phyloP scores from a whole-genome alignment of 768 basidiomycete genomes.

The Clavulina sp. region DNA sequence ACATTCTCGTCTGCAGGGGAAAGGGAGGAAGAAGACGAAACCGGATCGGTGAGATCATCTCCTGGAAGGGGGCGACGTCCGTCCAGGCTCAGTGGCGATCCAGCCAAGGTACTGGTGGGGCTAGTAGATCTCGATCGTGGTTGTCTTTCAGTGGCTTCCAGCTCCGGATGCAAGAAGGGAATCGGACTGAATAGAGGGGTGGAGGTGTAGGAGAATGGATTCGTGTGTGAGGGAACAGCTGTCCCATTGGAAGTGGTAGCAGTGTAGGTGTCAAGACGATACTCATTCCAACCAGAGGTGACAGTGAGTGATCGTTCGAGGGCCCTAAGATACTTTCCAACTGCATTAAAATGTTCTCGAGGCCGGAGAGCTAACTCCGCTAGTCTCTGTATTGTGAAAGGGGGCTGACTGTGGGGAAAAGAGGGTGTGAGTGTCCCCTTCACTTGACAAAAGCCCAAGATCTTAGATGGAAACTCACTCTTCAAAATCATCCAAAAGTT shows the following conservation, averaged over 20 bases:
- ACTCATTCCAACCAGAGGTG: slow-evolving; percentile 60
- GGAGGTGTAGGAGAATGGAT: slow-evolving; percentile 32
- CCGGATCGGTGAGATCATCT: too few relatives aligned
- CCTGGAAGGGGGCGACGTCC: neutral
- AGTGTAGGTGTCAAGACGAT: slow-evolving; percentile 25
- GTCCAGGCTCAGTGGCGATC: slow-evolving; percentile 45
- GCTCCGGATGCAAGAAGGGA: slow-evolving; percentile 73
- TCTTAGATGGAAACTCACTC: slow-evolving; percentile 35
- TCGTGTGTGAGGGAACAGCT: too few relatives aligned
- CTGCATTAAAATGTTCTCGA: slow-evolving; percentile 47
- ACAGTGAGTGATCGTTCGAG: slow-evolving; percentile 69
- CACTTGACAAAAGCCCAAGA: neutral
- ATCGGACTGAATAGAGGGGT: slow-evolving; percentile 82
- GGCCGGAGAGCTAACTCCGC: slow-evolving; percentile 66
- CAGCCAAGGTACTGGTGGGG: slow-evolving; percentile 67
- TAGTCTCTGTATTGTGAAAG: slow-evolving; percentile 80
- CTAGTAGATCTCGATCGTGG: too few relatives aligned
- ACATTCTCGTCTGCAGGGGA: slow-evolving; percentile 1
- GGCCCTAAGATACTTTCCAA: slow-evolving; percentile 80
- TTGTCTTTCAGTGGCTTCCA: too few relatives aligned
- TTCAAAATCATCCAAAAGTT: slow-evolving; percentile 57
- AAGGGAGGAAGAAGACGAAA: too few relatives aligned
- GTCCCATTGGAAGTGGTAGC: slow-evolving; percentile 27
- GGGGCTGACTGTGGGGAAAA: slow-evolving; percentile 30
- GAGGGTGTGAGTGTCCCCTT: slow-evolving; percentile 7